These are phyloP conservation scores for Penicillium sp. DNA, from an alignment of 2,329 filamentous ascomycete species.

Conservation along the genomic window DNA sequence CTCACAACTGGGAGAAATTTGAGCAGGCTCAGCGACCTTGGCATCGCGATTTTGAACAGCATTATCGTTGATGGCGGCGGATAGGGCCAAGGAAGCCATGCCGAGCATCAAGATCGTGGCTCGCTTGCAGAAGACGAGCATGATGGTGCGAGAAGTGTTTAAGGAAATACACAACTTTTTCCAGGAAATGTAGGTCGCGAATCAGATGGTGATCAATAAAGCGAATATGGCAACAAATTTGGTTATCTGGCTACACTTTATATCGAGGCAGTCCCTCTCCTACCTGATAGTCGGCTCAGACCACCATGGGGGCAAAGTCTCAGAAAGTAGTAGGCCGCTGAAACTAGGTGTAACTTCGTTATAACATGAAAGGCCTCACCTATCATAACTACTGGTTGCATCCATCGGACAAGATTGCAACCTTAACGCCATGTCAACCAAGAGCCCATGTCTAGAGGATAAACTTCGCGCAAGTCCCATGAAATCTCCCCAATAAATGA, in stretches of 20 bases:
- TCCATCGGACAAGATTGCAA: conserved; percentile 4
- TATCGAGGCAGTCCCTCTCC: not conserved
- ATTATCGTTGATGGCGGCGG: conserved; percentile 1
- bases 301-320: not conserved
- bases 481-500: not conserved
- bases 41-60: not conserved
- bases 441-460: not conserved
- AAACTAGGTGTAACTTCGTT: not conserved
- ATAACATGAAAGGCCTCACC: not conserved
- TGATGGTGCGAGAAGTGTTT: not conserved
- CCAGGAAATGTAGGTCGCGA: not conserved
- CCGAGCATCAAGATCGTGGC: conserved; percentile 6
- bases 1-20: conserved; percentile 5
- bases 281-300: not conserved
- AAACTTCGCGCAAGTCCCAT: not conserved
- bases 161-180: not conserved
- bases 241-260: not conserved
- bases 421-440: conserved; percentile 1
- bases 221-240: not conserved
- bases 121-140: conserved; percentile 3
- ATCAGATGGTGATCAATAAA: not conserved
- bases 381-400: conserved; percentile 8
- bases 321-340: not conserved
- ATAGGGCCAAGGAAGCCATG: conserved; percentile 5
- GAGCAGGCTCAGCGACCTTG: not conserved